These are phyloP conservation scores for Rhodotorula paludigena DNA, from an alignment of 768 basidiomycete genomes.

Conservation along the genomic window DNA sequence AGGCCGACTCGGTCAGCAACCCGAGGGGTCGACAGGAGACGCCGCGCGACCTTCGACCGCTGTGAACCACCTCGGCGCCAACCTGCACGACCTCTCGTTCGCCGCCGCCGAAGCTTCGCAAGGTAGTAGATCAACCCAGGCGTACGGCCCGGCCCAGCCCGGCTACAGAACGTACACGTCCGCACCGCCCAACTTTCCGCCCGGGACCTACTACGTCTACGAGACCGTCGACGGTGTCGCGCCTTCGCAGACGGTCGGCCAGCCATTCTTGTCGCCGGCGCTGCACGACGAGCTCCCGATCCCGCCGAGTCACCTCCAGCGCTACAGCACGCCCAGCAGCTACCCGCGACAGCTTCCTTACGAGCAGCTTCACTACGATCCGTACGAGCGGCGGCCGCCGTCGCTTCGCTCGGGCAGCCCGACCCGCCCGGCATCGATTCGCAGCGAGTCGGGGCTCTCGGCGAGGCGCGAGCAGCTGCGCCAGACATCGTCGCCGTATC, in stretches of 20 bases:
- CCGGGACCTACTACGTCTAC: too few species aligned
- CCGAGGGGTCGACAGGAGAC: neutral
- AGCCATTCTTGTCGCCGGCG: neutral
- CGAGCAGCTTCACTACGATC: neutral
- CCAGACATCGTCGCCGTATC: constrained; percentile 1
- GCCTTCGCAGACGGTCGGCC: neutral
- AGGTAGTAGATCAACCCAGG: neutral
- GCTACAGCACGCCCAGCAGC: neutral
- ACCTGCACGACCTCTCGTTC: neutral
- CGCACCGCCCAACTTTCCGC: too few species aligned
- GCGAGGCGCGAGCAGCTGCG: neutral
- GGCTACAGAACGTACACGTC: too few species aligned
- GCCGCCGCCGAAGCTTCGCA: neutral
- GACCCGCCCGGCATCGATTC: neutral
- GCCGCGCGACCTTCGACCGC: neutral
- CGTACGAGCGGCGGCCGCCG: neutral
- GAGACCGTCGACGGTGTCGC: neutral
- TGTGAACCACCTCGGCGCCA: neutral
- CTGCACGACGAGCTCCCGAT: constrained; percentile 10
- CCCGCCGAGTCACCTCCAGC: neutral
- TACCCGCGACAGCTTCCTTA: too few species aligned
- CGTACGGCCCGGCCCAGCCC: neutral
- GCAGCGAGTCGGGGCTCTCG: neutral
- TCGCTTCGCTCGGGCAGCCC: neutral
- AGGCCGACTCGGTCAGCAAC: neutral